Percentiles rank a stretch among this genome's conserved stretches.
Evolutionary conservation across 2,329 filamentous ascomycete species (phyloP).

Genomic region (Claviceps citrina): DNA sequence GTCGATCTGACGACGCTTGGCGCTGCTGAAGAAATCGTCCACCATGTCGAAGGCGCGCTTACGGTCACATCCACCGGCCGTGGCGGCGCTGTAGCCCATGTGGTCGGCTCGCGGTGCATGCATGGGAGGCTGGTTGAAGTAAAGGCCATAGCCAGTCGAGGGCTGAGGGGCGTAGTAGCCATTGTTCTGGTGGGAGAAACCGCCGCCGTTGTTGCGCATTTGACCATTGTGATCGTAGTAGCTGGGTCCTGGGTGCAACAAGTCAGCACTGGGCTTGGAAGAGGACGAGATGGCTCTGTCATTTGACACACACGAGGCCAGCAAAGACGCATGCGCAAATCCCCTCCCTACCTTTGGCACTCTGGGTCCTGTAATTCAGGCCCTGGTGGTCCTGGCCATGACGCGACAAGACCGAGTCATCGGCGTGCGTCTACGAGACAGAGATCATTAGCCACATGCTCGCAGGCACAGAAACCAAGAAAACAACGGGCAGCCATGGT

Average conservation of each 20-base stretch:
- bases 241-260: slow-evolving; percentile 30
- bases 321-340: background rate
- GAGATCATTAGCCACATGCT: slow-evolving; percentile 10
- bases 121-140: slow-evolving; percentile 54
- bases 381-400: slow-evolving; percentile 36
- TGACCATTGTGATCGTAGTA: slow-evolving; percentile 53
- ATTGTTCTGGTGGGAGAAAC: slow-evolving; percentile 40
- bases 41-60: slow-evolving; percentile 79
- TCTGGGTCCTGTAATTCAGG: slow-evolving; percentile 39
- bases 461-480: too few relatives aligned
- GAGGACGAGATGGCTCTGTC: too few relatives aligned
- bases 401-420: slow-evolving; percentile 64
- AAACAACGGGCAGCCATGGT: too few relatives aligned
- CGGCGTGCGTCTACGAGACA: slow-evolving; percentile 66
- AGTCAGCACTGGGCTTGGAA: slow-evolving; percentile 3
- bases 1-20: slow-evolving; percentile 83
- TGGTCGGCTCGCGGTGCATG: slow-evolving; percentile 41
- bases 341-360: slow-evolving; percentile 33
- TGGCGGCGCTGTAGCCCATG: slow-evolving; percentile 41
- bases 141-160: slow-evolving; percentile 53
- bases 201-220: slow-evolving; percentile 39
- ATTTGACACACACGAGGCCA: slow-evolving; percentile 10
- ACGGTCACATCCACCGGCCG: slow-evolving; percentile 46
- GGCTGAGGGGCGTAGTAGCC: slow-evolving; percentile 44
- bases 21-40: slow-evolving; percentile 85